Percentiles rank a stretch among this genome's conserved stretches.
Conservation (phyloP, 805 yeast species). For the Pichia rugopelliculosa region DNA sequence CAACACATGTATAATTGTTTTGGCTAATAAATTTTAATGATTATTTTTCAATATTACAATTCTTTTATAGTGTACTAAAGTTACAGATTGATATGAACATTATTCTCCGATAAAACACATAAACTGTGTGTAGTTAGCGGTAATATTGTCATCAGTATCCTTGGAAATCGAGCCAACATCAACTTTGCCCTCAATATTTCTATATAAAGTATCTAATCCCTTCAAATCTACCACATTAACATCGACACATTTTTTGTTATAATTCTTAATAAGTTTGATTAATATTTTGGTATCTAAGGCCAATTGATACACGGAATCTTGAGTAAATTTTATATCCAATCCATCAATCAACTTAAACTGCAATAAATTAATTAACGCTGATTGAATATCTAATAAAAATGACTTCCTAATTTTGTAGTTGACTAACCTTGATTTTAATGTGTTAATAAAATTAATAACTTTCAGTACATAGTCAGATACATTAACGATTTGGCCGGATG, state of each 20-base stretch:
- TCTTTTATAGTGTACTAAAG: too few species aligned
- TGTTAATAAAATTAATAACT: constrained; percentile 20
- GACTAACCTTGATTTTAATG: constrained; percentile 22
- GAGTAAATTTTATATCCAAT: constrained; percentile 16
- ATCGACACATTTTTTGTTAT: constrained; percentile 13
- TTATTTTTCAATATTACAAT: too few species aligned
- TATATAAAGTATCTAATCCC: constrained; percentile 15
- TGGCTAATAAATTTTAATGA: not conserved
- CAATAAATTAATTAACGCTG: constrained; percentile 17
- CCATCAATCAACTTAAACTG: constrained; percentile 20
- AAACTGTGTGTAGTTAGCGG: constrained; percentile 21
- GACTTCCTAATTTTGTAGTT: constrained; percentile 15
- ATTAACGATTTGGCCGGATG: constrained; percentile 10
- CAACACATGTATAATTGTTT: not conserved
- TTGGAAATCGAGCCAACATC: constrained; percentile 13
- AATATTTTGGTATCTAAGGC: constrained; percentile 21
- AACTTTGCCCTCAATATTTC: constrained; percentile 16
- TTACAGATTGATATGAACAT: not conserved
- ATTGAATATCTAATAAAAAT: constrained; percentile 18
- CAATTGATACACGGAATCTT: constrained; percentile 20
- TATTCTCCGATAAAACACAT: constrained; percentile 18
- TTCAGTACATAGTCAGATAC: constrained; percentile 20
- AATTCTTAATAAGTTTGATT: constrained; percentile 16
- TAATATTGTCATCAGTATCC: constrained; percentile 16
- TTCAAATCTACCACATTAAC: constrained; percentile 15